Conservation (phyloP, 225 moss, liverwort and hornwort species). For the Sphagnum contortum region DNA sequence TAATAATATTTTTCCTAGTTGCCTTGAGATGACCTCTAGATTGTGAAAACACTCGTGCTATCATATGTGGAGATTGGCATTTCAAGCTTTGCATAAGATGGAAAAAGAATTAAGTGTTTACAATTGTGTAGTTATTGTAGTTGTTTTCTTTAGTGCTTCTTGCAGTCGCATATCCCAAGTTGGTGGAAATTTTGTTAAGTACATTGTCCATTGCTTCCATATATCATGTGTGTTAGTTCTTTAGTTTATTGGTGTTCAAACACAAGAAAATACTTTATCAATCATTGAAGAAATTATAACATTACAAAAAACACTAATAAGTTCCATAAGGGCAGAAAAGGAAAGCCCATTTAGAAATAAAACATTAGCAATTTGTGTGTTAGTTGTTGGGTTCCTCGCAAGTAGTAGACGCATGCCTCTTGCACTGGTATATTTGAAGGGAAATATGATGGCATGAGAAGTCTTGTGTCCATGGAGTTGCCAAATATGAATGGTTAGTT, state of each 20-base stretch:
- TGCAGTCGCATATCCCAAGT: too few relatives aligned
- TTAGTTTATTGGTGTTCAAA: too few relatives aligned
- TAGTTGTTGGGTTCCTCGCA: conserved; percentile 34
- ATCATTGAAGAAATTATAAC: conserved; percentile 5
- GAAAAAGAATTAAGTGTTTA: too few relatives aligned
- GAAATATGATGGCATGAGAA: conserved; percentile 40
- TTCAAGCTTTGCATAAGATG: too few relatives aligned
- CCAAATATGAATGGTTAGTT: conserved; percentile 27
- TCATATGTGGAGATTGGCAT: too few relatives aligned
- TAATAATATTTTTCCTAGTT: not conserved
- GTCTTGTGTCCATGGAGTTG: conserved; percentile 32
- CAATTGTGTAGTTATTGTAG: too few relatives aligned
- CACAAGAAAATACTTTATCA: too few relatives aligned
- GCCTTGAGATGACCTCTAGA: not conserved
- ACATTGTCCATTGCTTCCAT: too few relatives aligned
- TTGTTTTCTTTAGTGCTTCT: too few relatives aligned
- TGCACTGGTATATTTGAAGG: conserved; percentile 23
- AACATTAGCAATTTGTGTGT: conserved; percentile 40
- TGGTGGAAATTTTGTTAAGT: too few relatives aligned
- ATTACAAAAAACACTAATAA: conserved; percentile 21
- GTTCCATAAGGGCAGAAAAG: conserved; percentile 29
- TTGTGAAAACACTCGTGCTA: not conserved
- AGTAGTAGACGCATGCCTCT: conserved; percentile 38
- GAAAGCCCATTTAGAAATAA: conserved; percentile 28
- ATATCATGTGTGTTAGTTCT: too few relatives aligned